phyloP scores from a whole-genome alignment of 2,329 filamentous ascomycete species.

The Diaporthe eres region DNA sequence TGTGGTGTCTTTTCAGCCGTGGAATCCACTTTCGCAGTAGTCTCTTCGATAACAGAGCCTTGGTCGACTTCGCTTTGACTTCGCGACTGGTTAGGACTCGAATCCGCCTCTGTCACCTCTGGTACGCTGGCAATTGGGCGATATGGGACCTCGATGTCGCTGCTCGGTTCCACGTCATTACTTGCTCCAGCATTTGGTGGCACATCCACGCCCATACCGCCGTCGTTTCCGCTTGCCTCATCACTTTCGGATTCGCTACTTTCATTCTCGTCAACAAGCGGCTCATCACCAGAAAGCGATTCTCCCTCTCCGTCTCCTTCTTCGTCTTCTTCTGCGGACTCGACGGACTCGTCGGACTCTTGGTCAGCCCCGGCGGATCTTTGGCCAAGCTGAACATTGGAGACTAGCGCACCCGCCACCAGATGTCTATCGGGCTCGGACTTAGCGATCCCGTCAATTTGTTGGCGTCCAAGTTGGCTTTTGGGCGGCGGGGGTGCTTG shows the following conservation, averaged over 20 bases:
- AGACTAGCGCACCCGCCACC: neutral
- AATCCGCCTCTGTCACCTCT: slow-evolving; percentile 32
- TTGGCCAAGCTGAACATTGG: neutral
- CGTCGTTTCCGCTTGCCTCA: slow-evolving; percentile 24
- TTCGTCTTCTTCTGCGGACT: slow-evolving; percentile 15
- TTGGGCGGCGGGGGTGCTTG: slow-evolving; percentile 27
- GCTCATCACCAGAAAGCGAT: neutral
- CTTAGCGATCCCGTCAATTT: slow-evolving; percentile 22
- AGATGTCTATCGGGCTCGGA: slow-evolving; percentile 1
- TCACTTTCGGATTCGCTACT: slow-evolving; percentile 19
- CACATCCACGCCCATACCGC: slow-evolving; percentile 41
- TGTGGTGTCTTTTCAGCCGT: neutral
- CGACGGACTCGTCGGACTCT: neutral
- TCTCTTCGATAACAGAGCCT: neutral
- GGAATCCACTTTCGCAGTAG: neutral
- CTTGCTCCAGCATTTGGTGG: neutral
- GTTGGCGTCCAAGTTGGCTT: slow-evolving; percentile 12
- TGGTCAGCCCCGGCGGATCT: neutral
- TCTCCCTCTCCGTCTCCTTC: neutral
- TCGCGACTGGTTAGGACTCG: neutral
- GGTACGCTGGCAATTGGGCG: slow-evolving; percentile 2
- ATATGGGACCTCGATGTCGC: slow-evolving; percentile 1
- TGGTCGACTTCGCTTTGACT: neutral
- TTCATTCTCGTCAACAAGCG: neutral
- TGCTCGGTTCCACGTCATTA: slow-evolving; percentile 10